Evolutionary conservation across 805 yeast species (phyloP), one percentile per base, ranked within the genome.

Genomic region (Teunomyces aglyptinius): DNA sequence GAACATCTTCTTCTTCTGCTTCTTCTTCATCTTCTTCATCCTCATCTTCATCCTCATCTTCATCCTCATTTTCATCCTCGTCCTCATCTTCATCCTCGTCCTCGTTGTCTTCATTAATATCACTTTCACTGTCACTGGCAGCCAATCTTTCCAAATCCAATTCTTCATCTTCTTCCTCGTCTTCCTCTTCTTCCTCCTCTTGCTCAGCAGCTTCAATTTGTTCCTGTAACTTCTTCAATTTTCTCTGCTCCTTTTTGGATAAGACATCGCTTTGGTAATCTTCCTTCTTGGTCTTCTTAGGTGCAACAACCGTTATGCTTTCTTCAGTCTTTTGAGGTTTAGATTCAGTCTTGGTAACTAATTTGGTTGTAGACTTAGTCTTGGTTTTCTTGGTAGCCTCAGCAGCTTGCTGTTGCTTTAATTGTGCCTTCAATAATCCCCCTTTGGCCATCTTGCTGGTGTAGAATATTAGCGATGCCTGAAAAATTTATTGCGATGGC

Each of bases 1-100:
- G 86, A 38, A 91, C 78, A 56, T 90, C 97, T 56, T 86, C 91
- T 48, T 81, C 87, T 6, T 83, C 92, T 10, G 51, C 67, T 38
- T 80, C 87, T 28, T 77, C 83, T 38, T 76, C 83, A 40, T 76
- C 82, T n/a, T 74, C 82, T 11, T 71, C 80, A 2, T 74, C 81
- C 6, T 76, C 81, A 54, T 86, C 91, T 46, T 81, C 89, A 4
- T 83, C 90, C 3, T 51, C 66, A 36, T 80, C 86, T 26, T 77
- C 83, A 36, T 76, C 83, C 33, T 77, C 82, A 12, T 75, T 82
- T 7, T 71, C 80, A 1, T 74, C 81, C 5, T 77, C 81, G 8
- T 75, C 82, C 2, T 73, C 80, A 1, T 65, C 75, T 1, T 68
- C 77, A 4, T 65, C 75, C 3, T 68, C 79, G 39, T 71, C 70